A percentile compares a stretch with the other conserved stretches of the same genome.
Evolutionary conservation across 2,329 filamentous ascomycete genomes (phyloP).

Genomic region (Sporothrix inflata): DNA sequence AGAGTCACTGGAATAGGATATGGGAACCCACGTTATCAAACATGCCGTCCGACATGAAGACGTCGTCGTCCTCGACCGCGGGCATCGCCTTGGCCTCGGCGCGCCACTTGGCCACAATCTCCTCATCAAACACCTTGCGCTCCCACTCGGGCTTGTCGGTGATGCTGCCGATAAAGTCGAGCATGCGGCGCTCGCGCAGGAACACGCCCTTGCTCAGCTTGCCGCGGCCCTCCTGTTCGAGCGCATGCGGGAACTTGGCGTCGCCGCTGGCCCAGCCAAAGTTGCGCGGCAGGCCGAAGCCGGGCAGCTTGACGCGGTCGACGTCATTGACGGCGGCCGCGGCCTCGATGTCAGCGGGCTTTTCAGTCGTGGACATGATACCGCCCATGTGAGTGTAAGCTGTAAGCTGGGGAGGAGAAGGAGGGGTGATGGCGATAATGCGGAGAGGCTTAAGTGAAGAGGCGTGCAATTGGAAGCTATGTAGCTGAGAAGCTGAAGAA

Average conservation of each 20-base stretch:
- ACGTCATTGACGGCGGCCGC: background rate
- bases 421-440: background rate
- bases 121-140: constrained; percentile 42
- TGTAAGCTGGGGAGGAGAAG: background rate
- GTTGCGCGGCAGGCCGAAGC: constrained; percentile 26
- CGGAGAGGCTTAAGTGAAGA: background rate
- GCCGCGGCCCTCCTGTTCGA: background rate
- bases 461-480: background rate
- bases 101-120: constrained; percentile 42
- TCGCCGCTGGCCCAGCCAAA: background rate
- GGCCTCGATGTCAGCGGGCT: background rate
- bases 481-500: background rate
- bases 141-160: constrained; percentile 47
- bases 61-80: constrained; percentile 22
- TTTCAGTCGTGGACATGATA: background rate
- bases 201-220: constrained; percentile 21
- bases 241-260: constrained; percentile 21
- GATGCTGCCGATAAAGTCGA: constrained; percentile 42
- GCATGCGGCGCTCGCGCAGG: constrained; percentile 43
- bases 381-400: background rate
- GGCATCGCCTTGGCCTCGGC: constrained; percentile 36
- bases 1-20: background rate
- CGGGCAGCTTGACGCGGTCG: constrained; percentile 19
- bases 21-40: constrained; percentile 27
- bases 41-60: constrained; percentile 32